These are phyloP conservation scores for Inosperma sp. DNA, from an alignment of 768 basidiomycete species.

Conservation along the genomic window DNA sequence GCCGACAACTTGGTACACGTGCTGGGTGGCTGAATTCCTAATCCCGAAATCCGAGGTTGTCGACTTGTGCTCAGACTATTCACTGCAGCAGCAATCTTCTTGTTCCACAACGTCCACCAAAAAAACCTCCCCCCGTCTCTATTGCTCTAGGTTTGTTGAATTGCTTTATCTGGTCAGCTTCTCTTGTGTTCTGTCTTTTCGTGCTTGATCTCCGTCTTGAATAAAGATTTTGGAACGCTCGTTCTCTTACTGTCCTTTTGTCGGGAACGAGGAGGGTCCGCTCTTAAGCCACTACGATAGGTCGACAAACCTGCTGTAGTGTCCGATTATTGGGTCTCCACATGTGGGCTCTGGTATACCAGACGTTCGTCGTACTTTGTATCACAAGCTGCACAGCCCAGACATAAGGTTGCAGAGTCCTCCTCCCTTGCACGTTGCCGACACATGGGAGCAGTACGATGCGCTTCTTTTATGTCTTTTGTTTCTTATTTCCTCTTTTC, in stretches of 20 bases:
- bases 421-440: background rate
- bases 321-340: too few species aligned
- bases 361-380: background rate
- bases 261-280: background rate
- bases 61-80: slow-evolving; percentile 22
- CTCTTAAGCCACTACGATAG: background rate
- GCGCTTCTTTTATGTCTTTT: background rate
- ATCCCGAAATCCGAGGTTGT: slow-evolving; percentile 28
- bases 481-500: too few species aligned
- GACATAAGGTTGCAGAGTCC: background rate
- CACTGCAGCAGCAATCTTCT: slow-evolving; percentile 24
- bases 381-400: background rate
- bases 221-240: background rate
- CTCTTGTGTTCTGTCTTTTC: background rate
- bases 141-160: background rate
- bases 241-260: background rate
- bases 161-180: background rate
- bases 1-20: slow-evolving; percentile 27
- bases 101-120: slow-evolving; percentile 12
- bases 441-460: background rate
- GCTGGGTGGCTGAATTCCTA: slow-evolving; percentile 33
- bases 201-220: background rate
- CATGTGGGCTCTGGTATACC: background rate
- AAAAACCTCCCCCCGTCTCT: slow-evolving; percentile 11
- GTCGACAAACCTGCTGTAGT: too few species aligned